Conservation (phyloP, 495 filamentous ascomycete species). For the Penicillium verhagenii region DNA sequence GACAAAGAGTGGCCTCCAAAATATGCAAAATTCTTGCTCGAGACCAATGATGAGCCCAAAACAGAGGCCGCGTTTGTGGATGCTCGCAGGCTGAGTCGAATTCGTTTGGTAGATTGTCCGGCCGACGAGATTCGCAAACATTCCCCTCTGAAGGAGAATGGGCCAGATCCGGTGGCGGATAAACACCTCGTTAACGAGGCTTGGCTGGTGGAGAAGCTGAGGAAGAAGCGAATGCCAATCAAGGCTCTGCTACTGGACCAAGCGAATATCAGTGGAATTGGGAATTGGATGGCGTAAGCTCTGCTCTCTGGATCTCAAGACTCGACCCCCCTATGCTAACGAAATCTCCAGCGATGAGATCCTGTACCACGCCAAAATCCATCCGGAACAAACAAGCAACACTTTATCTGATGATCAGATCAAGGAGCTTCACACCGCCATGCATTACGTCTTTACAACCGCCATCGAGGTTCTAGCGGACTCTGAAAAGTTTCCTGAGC, state of each 20-base stretch:
- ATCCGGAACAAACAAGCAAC: constrained; percentile 90
- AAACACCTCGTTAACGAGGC: constrained; percentile 67
- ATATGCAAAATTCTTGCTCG: constrained; percentile 81
- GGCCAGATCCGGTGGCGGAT: constrained; percentile 89
- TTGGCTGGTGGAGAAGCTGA: constrained; percentile 69
- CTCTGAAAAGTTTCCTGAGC: constrained; percentile 75
- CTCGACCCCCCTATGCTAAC: constrained; percentile 10
- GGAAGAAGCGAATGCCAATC: constrained; percentile 73
- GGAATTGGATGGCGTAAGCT: constrained; percentile 90
- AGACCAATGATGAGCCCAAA: constrained; percentile 57
- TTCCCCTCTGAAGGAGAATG: constrained; percentile 81
- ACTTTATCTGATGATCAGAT: constrained; percentile 73
- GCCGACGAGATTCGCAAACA: constrained; percentile 72
- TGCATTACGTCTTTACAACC: constrained; percentile 74
- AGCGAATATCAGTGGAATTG: constrained; percentile 85
- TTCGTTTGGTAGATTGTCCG: constrained; percentile 79
- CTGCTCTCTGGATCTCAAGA: neutral
- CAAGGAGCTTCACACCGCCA: constrained; percentile 65
- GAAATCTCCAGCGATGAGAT: constrained; percentile 68
- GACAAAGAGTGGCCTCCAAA: constrained; percentile 82
- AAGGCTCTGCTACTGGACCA: constrained; percentile 89
- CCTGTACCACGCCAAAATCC: constrained; percentile 79
- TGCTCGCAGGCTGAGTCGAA: constrained; percentile 67
- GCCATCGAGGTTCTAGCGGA: constrained; percentile 81
- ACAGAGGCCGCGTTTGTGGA: constrained; percentile 85